Percentiles rank a stretch among this genome's conserved stretches.
phyloP scores from a whole-genome alignment of 257 asterid species.

The Echites panduratus region DNA sequence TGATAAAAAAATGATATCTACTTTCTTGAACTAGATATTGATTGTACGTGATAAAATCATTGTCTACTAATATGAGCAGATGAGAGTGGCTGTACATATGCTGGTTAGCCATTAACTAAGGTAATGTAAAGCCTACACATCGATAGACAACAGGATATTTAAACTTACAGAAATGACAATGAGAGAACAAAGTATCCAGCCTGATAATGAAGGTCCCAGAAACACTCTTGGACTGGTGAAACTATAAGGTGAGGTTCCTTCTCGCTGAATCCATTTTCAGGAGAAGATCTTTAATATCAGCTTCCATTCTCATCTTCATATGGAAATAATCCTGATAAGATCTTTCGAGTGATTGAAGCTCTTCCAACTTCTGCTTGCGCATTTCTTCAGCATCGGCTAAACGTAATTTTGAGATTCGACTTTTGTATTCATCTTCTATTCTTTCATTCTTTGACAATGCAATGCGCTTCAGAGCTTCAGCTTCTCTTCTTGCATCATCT shows the following conservation, averaged over 20 bases:
- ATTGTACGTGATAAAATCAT: not conserved
- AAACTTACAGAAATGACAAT: not conserved
- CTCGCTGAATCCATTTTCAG: slow-evolving; percentile 87
- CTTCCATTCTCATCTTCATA: slow-evolving; percentile 91
- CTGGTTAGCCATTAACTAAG: slow-evolving; percentile 32
- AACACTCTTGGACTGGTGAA: slow-evolving; percentile 10
- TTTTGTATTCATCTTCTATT: slow-evolving; percentile 69
- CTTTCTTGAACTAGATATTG: not conserved
- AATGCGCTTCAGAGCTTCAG: slow-evolving; percentile 75
- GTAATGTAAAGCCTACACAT: slow-evolving; percentile 25
- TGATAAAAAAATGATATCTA: not conserved
- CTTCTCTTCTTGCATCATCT: slow-evolving; percentile 85
- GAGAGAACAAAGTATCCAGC: not conserved
- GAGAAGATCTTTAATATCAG: slow-evolving; percentile 77
- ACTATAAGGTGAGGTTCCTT: slow-evolving; percentile 56
- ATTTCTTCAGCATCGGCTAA: slow-evolving; percentile 86
- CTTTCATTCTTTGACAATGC: slow-evolving; percentile 54
- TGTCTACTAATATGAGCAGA: slow-evolving; percentile 17
- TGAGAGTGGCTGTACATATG: slow-evolving; percentile 38
- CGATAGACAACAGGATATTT: not conserved
- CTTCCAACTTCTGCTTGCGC: slow-evolving; percentile 80
- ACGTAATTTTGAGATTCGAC: slow-evolving; percentile 57
- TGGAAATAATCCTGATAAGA: slow-evolving; percentile 68
- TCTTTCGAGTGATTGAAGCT: slow-evolving; percentile 64
- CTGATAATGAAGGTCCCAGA: slow-evolving; percentile 3